These are phyloP conservation scores for Pythium pyrilobum DNA, from an alignment of 352 stramenopile species.

Conservation along the genomic window DNA sequence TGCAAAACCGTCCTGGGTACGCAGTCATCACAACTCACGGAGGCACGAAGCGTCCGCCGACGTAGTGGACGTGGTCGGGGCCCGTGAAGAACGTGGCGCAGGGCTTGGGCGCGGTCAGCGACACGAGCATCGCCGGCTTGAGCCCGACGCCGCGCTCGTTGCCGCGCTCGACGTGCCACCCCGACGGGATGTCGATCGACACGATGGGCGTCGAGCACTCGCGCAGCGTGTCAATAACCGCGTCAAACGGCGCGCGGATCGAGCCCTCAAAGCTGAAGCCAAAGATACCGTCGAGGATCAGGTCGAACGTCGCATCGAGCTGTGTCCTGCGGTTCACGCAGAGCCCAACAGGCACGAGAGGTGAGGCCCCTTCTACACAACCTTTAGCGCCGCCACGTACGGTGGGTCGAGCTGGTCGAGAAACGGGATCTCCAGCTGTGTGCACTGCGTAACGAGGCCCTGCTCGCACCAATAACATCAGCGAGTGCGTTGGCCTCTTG, in stretches of 20 bases:
- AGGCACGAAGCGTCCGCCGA: constrained; percentile 95
- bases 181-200: constrained; percentile 97
- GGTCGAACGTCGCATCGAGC: constrained; percentile 64
- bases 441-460: constrained; percentile 71
- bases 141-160: constrained; percentile 77
- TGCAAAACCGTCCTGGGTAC: not conserved
- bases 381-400: too few relatives aligned
- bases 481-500: too few relatives aligned
- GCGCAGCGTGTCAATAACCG: constrained; percentile 73
- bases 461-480: constrained; percentile 17
- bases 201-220: constrained; percentile 78
- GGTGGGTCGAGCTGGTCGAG: constrained; percentile 38
- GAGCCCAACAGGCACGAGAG: too few relatives aligned
- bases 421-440: constrained; percentile 79
- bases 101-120: constrained; percentile 96
- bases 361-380: too few relatives aligned
- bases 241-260: constrained; percentile 88
- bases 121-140: constrained; percentile 93
- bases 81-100: constrained; percentile 88
- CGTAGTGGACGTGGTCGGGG: constrained; percentile 84
- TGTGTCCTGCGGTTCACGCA: constrained; percentile 11
- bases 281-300: constrained; percentile 99
- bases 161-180: constrained; percentile 95
- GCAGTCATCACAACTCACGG: constrained; percentile 40
- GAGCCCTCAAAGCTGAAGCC: constrained; percentile 95